Conservation (phyloP, 371 early-diverging fungal genomes). For the Mucor irregularis region DNA sequence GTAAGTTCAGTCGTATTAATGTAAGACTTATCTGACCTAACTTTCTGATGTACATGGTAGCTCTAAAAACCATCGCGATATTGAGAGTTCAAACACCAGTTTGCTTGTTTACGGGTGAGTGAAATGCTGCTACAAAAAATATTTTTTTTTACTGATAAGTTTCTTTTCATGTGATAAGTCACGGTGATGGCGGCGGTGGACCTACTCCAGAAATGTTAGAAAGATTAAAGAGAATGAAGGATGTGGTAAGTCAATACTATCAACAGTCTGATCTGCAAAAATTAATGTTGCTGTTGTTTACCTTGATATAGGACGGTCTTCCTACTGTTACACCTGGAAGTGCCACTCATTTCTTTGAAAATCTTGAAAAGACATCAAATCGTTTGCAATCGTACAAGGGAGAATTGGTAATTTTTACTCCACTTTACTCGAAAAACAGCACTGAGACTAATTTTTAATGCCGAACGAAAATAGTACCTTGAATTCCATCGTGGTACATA, state of each 20-base stretch:
- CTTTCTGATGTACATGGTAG: slow-evolving; percentile 13
- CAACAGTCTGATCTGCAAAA: neutral
- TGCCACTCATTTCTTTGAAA: slow-evolving; percentile 79
- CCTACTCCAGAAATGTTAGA: slow-evolving; percentile 88
- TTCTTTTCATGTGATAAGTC: slow-evolving; percentile 22
- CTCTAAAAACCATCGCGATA: slow-evolving; percentile 41
- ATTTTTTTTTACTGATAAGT: neutral
- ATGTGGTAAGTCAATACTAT: slow-evolving; percentile 55
- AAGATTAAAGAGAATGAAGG: slow-evolving; percentile 71
- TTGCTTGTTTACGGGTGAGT: slow-evolving; percentile 47
- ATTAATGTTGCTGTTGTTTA: neutral
- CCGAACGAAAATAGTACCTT: slow-evolving; percentile 46
- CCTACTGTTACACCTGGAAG: slow-evolving; percentile 74
- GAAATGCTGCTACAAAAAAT: too few species aligned
- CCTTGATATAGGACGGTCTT: slow-evolving; percentile 61
- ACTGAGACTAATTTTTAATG: neutral
- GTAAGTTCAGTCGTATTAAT: slow-evolving; percentile 16
- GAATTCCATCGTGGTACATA: slow-evolving; percentile 98
- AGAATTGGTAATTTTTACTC: slow-evolving; percentile 67
- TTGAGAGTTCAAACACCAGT: slow-evolving; percentile 44
- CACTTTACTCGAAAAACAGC: neutral
- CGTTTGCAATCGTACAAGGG: slow-evolving; percentile 88
- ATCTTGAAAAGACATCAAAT: slow-evolving; percentile 63
- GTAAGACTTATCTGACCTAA: neutral
- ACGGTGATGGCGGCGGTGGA: slow-evolving; percentile 98